These are phyloP conservation scores for Kalanchoe fedtschenkoi DNA, from an alignment of 164 flowering plant genomes.

Conservation along the genomic window DNA sequence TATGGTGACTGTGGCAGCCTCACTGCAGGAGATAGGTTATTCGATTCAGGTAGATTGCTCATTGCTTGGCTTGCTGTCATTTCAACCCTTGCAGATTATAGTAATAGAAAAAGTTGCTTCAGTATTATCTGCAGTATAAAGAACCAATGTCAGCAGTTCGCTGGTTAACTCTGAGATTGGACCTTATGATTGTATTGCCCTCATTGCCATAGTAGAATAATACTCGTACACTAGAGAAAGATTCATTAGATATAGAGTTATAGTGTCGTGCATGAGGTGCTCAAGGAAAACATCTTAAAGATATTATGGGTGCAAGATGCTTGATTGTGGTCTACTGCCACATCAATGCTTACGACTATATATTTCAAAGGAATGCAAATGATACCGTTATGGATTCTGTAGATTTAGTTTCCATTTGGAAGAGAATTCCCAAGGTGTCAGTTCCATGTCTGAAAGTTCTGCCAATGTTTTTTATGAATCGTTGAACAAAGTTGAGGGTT, in stretches of 20 bases:
- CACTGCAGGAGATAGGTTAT: conserved; percentile 77
- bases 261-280: background rate
- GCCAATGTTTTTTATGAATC: too few relatives aligned
- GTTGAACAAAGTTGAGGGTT: too few relatives aligned
- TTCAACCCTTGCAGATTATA: background rate
- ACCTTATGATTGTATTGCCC: too few relatives aligned
- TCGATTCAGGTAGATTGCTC: conserved; percentile 47
- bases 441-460: background rate
- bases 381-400: background rate
- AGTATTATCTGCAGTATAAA: background rate
- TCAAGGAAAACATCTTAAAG: background rate
- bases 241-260: background rate
- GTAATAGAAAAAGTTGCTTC: background rate
- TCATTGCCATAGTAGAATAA: too few relatives aligned
- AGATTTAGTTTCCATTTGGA: background rate
- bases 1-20: conserved; percentile 68
- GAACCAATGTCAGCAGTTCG: too few relatives aligned
- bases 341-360: background rate
- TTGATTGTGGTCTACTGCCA: background rate
- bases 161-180: too few relatives aligned
- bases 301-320: background rate
- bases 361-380: background rate
- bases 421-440: background rate
- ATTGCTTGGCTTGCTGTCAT: background rate
- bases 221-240: too few relatives aligned